Evolutionary conservation across 73 alveolate genomes (phyloP), one percentile per base, ranked within the genome.

Genomic region (Paramecium primaurelia): DNA sequence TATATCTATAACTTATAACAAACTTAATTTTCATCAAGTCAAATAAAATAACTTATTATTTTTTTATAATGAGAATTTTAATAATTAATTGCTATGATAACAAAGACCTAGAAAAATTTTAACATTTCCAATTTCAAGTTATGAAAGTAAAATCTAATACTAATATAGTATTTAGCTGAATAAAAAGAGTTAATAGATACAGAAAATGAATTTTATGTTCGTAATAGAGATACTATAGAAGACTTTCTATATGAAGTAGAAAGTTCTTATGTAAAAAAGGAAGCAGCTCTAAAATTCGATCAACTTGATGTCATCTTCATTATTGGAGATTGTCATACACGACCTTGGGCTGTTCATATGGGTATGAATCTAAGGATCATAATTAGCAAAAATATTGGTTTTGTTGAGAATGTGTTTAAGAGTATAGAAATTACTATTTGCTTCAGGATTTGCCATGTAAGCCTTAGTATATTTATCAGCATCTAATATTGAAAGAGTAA

Each of bases 381-480:
- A 44, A 12, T 80, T 73, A 37, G 59, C 47, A 9, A 73, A 89
- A 85, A 71, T 89, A 20, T 71, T 89, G 77, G 84, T 83, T 9
- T 47, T 89, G 32, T 47, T 89, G 69, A 89, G 94, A 25, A 89
- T 89, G 94, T 89, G 94, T 36, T 20, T 89, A 47, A 89, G 94
- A 71, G 94, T 89, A 32, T 42, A 71, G 32, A 89, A 89, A 42
- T 37, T 71, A 26, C 59, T 89, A 1, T 89, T 89, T 89, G 91
- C 94, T 10, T 89, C 94, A 38, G 90, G 92, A 30, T 89, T 77
- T 77, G 94, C 90, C 20, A 89, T 89, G 94, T 75, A 71, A 30
- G 94, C 94, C 8, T 71, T 89, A 71, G 94, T 89, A 1, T 89
- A 71, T 47, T 71, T 89, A 69, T 64, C 92, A 22, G 94, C 94